Evolutionary conservation across 495 filamentous ascomycete genomes (phyloP), one percentile per base, ranked within the genome.

Genomic region (Cudoniella acicularis): DNA sequence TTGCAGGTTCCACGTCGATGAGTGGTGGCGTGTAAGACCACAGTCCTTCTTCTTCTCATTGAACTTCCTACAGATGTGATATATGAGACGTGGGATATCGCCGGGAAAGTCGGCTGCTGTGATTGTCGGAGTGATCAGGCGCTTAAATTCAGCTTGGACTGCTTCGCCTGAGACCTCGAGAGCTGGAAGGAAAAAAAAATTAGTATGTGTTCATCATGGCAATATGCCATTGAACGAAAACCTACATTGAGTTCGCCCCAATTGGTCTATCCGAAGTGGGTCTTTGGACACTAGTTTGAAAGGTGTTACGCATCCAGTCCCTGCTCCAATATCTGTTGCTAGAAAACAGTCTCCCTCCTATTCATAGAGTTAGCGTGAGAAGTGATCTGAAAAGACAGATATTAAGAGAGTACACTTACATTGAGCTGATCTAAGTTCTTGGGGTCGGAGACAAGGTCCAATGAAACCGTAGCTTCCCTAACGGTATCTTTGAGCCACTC

Each of bases 271-370:
- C 20, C 10, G 18, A 4, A 58, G 22, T 10, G 55, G 55, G 18
- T 26, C 41, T 13, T 49, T 58, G 23, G 11, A 16, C 13, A 58
- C 23, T 30, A 58, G 55, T 13, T 25, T 49, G 18, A 58, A 17
- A 3, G 55, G 45, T 16, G 55, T 58, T 20, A 58, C 41, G 46
- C 55, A 58, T 58, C 46, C 55, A 23, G 55, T 58, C 3, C 55
- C 55, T 11, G 40, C 55, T 21, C 55, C 55, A 18, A 58, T 58
- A 24, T 58, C 55, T 50, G 51, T 46, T 22, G 55, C 40, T 0
- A 58, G 23, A 58, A 58, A 50, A n/a, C 13, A 50, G 40, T 58
- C 55, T 16, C 47, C 47, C 45, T 58, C 55, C 55, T 58, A 51
- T 51, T n/a, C n/a, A n/a, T n/a, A n/a, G n/a, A n/a, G n/a, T n/a